phyloP scores from a whole-genome alignment of 331 rosid genomes.

The Pyracantha coccinea region DNA sequence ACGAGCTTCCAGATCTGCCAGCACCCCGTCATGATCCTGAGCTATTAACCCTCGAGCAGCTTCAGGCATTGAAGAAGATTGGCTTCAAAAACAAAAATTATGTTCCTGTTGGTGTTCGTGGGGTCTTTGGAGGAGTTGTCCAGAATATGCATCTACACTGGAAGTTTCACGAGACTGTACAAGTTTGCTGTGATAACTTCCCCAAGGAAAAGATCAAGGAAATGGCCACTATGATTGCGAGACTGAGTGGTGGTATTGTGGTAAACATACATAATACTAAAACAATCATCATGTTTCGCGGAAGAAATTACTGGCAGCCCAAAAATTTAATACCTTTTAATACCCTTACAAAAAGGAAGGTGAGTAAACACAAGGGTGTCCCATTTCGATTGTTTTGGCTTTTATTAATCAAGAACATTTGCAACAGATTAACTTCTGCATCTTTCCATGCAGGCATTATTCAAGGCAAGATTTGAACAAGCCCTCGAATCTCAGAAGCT shows the following conservation, averaged over 20 bases:
- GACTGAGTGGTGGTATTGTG: conserved; percentile 92
- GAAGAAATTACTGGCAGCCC: conserved; percentile 95
- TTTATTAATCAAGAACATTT: not conserved
- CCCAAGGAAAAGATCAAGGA: conserved; percentile 96
- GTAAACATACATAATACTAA: conserved; percentile 75
- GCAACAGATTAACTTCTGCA: not conserved
- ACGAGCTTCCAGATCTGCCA: conserved; percentile 91
- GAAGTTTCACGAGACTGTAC: conserved; percentile 98
- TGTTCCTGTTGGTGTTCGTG: conserved; percentile 97
- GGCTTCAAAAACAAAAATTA: conserved; percentile 92
- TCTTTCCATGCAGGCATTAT: conserved; percentile 62
- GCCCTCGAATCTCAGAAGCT: conserved; percentile 96
- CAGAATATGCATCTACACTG: conserved; percentile 99
- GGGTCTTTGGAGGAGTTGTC: conserved; percentile 98
- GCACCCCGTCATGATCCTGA: conserved; percentile 89
- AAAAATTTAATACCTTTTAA: conserved; percentile 90
- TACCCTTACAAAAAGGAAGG: conserved; percentile 99
- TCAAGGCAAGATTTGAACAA: conserved; percentile 98
- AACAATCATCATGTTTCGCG: conserved; percentile 96
- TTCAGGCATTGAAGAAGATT: conserved; percentile 81
- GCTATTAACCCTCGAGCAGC: conserved; percentile 76
- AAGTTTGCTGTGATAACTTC: conserved; percentile 97
- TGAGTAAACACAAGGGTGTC: conserved; percentile 7
- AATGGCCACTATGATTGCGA: conserved; percentile 95
- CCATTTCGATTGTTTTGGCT: not conserved